These are phyloP conservation scores for Mycosphaerelloides madeirae DNA, from an alignment of 2,329 filamentous ascomycete species.

Conservation along the genomic window DNA sequence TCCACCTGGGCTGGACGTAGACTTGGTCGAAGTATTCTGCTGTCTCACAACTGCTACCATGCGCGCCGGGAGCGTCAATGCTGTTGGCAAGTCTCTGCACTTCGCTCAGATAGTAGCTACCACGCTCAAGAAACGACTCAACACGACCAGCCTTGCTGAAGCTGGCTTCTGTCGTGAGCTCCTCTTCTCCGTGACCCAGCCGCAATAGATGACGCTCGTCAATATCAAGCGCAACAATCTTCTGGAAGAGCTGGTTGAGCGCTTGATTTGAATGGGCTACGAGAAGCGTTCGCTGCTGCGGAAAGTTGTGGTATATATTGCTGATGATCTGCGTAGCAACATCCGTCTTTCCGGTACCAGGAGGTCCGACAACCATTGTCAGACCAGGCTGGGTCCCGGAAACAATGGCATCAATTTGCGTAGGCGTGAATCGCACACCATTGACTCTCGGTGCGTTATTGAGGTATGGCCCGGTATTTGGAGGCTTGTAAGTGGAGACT, in stretches of 20 bases:
- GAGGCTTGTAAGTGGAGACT: slow-evolving; percentile 84
- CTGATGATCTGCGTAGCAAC: slow-evolving; percentile 98
- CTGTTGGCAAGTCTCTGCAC: slow-evolving; percentile 81
- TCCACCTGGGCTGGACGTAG: slow-evolving; percentile 84
- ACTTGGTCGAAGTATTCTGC: slow-evolving; percentile 95
- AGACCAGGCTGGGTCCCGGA: slow-evolving; percentile 92
- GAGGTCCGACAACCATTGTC: slow-evolving; percentile 89
- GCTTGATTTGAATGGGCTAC: slow-evolving; percentile 98
- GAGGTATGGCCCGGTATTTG: slow-evolving; percentile 85
- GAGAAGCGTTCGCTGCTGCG: slow-evolving; percentile 81
- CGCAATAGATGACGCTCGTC: slow-evolving; percentile 90
- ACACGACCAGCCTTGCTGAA: slow-evolving; percentile 95
- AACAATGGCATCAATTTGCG: slow-evolving; percentile 86
- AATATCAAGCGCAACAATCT: slow-evolving; percentile 94
- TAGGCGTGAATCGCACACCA: slow-evolving; percentile 78
- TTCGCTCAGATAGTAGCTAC: slow-evolving; percentile 70
- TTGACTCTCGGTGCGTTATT: slow-evolving; percentile 79
- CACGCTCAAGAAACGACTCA: slow-evolving; percentile 89
- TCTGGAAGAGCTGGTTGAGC: slow-evolving; percentile 93
- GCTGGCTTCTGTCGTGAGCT: slow-evolving; percentile 76
- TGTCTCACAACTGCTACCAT: slow-evolving; percentile 92
- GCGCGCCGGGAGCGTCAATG: slow-evolving; percentile 84
- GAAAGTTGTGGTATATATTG: slow-evolving; percentile 98
- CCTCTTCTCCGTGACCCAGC: slow-evolving; percentile 91
- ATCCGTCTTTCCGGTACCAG: slow-evolving; percentile 98